phyloP scores from a whole-genome alignment of 208 protist species.

The Wallacemonas sp. region DNA sequence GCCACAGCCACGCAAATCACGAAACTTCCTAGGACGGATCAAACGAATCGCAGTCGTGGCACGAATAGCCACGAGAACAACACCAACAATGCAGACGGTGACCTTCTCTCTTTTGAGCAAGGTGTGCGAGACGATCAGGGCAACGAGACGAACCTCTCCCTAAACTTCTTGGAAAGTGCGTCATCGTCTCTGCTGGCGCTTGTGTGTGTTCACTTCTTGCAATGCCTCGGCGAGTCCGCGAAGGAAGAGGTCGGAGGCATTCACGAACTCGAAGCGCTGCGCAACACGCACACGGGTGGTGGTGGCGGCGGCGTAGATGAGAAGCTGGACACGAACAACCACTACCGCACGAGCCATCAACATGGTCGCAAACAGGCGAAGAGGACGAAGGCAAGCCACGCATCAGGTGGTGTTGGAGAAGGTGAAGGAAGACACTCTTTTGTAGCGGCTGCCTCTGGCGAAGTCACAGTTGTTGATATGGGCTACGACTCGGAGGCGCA shows the following conservation, averaged over 20 bases:
- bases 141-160: neutral
- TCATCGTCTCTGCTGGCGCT: constrained; percentile 18
- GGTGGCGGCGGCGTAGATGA: no score
- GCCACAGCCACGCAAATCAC: no score
- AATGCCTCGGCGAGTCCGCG: constrained; percentile 17
- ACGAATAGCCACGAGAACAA: neutral
- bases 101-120: neutral
- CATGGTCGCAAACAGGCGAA: no score
- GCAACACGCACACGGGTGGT: no score
- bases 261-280: constrained; percentile 13
- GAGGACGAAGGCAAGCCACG: no score
- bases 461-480: constrained; percentile 9
- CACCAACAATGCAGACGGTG: neutral
- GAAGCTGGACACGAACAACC: constrained; percentile 11
- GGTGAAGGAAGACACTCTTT: no score
- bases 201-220: constrained; percentile 18
- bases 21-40: no score
- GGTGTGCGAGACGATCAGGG: no score
- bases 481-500: neutral
- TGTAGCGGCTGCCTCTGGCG: no score
- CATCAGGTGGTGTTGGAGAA: no score
- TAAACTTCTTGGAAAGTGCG: constrained; percentile 11
- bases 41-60: no score
- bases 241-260: constrained; percentile 17
- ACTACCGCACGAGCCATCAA: neutral